Percentiles rank a stretch among this genome's conserved stretches.
Conservation (phyloP, 768 basidiomycete genomes). For the Panaeolus cyanescens region DNA sequence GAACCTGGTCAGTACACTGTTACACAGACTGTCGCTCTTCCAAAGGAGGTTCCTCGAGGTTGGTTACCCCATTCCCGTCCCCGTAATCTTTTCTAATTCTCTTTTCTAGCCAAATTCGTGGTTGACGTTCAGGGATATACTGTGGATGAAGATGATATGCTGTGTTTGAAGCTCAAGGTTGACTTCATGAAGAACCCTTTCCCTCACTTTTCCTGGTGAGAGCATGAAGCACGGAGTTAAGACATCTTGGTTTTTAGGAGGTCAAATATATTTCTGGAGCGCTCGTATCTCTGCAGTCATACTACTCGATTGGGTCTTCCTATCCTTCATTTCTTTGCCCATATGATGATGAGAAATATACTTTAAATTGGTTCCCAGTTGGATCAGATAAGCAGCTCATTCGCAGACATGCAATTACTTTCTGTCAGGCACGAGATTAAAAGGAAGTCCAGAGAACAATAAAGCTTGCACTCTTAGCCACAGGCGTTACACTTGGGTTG, state of each 20-base stretch:
- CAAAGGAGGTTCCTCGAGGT: conserved; percentile 90
- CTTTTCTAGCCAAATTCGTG: conserved; percentile 73
- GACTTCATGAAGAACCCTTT: conserved; percentile 65
- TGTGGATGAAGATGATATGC: conserved; percentile 67
- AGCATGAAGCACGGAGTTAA: background rate
- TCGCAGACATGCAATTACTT: background rate
- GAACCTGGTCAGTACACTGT: conserved; percentile 70
- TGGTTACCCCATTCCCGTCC: background rate
- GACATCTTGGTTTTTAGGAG: background rate
- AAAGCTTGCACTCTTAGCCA: background rate
- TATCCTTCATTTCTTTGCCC: background rate
- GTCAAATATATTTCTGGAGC: background rate
- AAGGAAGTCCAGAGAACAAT: background rate
- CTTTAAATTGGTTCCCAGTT: background rate
- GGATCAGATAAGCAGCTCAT: background rate
- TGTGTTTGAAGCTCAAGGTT: conserved; percentile 80
- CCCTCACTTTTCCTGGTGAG: conserved; percentile 24
- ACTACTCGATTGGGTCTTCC: background rate
- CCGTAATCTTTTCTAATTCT: conserved; percentile 6
- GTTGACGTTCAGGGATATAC: conserved; percentile 74
- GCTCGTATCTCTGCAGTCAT: background rate
- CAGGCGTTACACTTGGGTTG: background rate
- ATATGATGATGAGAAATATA: background rate
- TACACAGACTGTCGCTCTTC: conserved; percentile 81
- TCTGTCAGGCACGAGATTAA: background rate